phyloP scores from a whole-genome alignment of 768 basidiomycete species.

The Daedaleopsis sinensis region DNA sequence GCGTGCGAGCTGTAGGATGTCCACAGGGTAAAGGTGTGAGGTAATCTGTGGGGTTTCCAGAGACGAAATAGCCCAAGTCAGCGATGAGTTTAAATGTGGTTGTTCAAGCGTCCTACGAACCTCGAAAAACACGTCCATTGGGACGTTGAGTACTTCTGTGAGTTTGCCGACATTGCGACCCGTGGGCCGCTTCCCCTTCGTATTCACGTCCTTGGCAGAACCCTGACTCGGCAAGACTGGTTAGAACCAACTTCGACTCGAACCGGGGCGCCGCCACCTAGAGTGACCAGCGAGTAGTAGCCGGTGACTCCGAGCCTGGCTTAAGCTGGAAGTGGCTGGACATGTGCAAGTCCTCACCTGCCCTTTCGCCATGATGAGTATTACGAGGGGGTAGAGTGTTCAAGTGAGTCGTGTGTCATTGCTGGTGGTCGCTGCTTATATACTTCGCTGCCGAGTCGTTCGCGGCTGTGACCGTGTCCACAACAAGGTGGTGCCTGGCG shows the following conservation, averaged over 20 bases:
- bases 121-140: constrained; percentile 10
- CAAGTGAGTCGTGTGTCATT: background rate
- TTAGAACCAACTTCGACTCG: background rate
- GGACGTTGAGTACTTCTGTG: constrained; percentile 2
- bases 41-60: background rate
- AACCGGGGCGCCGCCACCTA: background rate
- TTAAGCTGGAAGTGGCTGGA: background rate
- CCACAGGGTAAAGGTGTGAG: constrained; percentile 21
- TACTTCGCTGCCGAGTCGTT: no score
- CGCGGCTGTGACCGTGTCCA: no score
- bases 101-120: constrained; percentile 2
- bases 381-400: background rate
- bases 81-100: no score
- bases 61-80: background rate
- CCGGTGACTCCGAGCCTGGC: background rate
- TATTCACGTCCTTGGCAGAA: background rate
- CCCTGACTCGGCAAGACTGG: no score
- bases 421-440: background rate
- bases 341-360: background rate
- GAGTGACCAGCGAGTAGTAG: no score
- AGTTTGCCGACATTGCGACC: constrained; percentile 5
- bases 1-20: constrained; percentile 27
- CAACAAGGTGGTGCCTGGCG: no score
- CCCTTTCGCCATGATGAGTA: background rate
- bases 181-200: background rate